Conservation (phyloP, 768 basidiomycete genomes). For the Phaeotremella skinneri region DNA sequence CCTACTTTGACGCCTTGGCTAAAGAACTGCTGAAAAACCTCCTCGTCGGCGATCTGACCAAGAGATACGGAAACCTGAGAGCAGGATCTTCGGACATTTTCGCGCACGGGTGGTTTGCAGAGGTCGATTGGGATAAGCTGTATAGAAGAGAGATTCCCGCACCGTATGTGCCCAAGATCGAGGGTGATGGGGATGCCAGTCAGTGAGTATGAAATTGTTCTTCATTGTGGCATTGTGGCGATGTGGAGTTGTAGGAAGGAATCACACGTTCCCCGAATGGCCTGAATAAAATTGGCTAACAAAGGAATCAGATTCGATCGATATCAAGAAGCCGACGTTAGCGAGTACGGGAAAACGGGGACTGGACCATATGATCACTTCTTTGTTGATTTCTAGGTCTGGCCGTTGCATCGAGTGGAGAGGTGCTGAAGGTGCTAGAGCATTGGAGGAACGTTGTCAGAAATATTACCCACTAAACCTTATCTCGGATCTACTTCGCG, state of each 20-base stretch:
- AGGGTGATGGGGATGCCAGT: constrained; percentile 91
- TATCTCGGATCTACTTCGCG: too few species aligned
- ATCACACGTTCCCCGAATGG: too few species aligned
- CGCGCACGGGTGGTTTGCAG: constrained; percentile 64
- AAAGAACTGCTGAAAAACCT: constrained; percentile 53
- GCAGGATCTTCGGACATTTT: constrained; percentile 52
- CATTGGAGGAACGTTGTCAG: too few species aligned
- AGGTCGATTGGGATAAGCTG: constrained; percentile 86
- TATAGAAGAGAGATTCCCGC: constrained; percentile 84
- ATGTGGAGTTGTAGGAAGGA: too few species aligned
- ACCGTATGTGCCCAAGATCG: constrained; percentile 89
- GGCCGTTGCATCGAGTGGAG: neutral
- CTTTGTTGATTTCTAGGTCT: constrained; percentile 66
- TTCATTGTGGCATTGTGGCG: neutral
- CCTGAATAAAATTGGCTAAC: too few species aligned
- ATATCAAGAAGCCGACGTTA: constrained; percentile 54
- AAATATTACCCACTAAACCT: too few species aligned
- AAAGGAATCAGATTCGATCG: constrained; percentile 51
- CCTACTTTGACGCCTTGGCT: constrained; percentile 52
- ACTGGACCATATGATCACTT: constrained; percentile 58
- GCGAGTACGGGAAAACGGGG: constrained; percentile 53
- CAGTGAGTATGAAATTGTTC: constrained; percentile 49
- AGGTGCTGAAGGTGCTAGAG: too few species aligned
- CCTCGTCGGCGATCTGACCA: constrained; percentile 52
- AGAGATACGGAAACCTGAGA: constrained; percentile 52